Percentiles rank a stretch among this genome's conserved stretches.
Conservation (phyloP, 2,329 filamentous ascomycete genomes). For the Metarhizium anisopliae region DNA sequence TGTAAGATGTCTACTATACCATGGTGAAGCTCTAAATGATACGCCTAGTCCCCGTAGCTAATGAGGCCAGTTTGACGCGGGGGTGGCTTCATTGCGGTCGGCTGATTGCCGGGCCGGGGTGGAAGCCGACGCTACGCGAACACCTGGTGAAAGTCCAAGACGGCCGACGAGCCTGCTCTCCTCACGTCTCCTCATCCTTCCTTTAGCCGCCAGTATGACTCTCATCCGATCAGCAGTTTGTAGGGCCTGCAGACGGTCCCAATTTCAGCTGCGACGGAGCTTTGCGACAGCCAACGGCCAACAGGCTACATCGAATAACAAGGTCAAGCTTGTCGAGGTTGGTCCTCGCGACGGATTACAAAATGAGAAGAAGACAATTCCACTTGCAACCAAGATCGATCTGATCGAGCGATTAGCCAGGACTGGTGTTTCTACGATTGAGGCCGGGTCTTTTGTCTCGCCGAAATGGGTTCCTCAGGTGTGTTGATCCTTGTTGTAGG, state of each 20-base stretch:
- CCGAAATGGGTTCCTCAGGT: conserved; percentile 82
- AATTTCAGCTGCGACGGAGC: conserved; percentile 21
- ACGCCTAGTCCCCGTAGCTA: background rate
- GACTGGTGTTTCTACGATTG: conserved; percentile 65
- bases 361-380: conserved; percentile 67
- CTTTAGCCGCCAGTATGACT: conserved; percentile 18
- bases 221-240: conserved; percentile 28
- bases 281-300: conserved; percentile 30
- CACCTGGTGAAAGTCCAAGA: background rate
- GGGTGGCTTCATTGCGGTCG: background rate
- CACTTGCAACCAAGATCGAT: conserved; percentile 66
- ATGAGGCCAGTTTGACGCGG: background rate
- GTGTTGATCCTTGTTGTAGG: conserved; percentile 6
- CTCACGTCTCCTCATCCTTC: background rate
- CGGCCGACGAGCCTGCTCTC: background rate
- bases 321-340: conserved; percentile 66
- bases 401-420: conserved; percentile 60
- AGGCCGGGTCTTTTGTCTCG: conserved; percentile 74
- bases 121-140: conserved; percentile 22
- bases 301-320: conserved; percentile 27
- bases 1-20: background rate
- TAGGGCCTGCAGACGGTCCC: conserved; percentile 28
- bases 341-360: conserved; percentile 81
- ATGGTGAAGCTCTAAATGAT: background rate
- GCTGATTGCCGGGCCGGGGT: conserved; percentile 10